Evolutionary conservation across 2,329 filamentous ascomycete genomes (phyloP).

Genomic region (Aspergillus fijiensis): DNA sequence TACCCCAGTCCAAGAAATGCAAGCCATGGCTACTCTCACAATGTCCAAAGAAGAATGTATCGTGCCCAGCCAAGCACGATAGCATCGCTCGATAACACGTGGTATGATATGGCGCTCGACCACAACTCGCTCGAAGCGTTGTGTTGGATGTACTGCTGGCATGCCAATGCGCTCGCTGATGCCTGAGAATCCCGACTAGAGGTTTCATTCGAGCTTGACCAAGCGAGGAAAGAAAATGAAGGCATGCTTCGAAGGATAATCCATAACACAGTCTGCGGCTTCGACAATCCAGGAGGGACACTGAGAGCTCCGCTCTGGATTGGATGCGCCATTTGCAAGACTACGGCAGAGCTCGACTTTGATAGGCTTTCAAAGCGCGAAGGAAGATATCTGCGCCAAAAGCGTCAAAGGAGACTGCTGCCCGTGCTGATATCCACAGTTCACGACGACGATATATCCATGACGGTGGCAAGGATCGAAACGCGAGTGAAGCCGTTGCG

Average conservation of each 20-base stretch:
- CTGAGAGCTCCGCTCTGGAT: slow-evolving; percentile 49
- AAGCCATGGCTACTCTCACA: background rate
- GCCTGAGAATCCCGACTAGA: slow-evolving; percentile 28
- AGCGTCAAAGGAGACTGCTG: slow-evolving; percentile 36
- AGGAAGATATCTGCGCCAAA: slow-evolving; percentile 28
- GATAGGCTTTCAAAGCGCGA: slow-evolving; percentile 31
- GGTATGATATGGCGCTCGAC: slow-evolving; percentile 1
- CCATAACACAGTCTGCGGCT: slow-evolving; percentile 34
- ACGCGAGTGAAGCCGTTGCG: slow-evolving; percentile 37
- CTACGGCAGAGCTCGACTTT: slow-evolving; percentile 61
- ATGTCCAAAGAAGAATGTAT: slow-evolving; percentile 3
- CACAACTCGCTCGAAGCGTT: background rate
- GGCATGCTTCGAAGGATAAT: slow-evolving; percentile 27
- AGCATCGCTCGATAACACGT: background rate
- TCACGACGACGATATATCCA: slow-evolving; percentile 18
- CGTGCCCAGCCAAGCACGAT: slow-evolving; percentile 5
- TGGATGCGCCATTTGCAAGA: slow-evolving; percentile 45
- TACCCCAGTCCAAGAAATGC: slow-evolving; percentile 1
- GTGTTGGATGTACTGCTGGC: slow-evolving; percentile 39
- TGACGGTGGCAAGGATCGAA: slow-evolving; percentile 27
- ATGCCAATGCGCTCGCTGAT: slow-evolving; percentile 58
- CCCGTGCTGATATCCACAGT: slow-evolving; percentile 31
- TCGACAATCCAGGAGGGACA: slow-evolving; percentile 30
- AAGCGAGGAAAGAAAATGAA: slow-evolving; percentile 22
- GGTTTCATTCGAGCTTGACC: slow-evolving; percentile 25